Base-by-base conservation (phyloP, 805 yeast genomes). In the Kurtzmaniella fragi region DNA sequence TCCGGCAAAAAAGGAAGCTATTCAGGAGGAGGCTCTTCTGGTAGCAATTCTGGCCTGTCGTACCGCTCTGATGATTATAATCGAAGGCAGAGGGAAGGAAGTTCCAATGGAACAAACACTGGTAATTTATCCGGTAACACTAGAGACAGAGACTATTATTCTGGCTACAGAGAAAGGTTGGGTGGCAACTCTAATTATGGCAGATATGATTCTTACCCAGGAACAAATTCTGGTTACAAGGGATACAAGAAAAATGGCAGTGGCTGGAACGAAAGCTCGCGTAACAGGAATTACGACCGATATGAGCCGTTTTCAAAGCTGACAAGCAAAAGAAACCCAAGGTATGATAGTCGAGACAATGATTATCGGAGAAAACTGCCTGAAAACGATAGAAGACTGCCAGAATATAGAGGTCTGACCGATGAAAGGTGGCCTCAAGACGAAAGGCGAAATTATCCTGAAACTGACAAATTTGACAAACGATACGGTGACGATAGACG, bases 151-250 rank as follows among this genome's bases (percentile, higher is more conserved):
- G 42, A 35, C 20, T 40, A 40, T 23, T 43, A 42, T 27, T 41
- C 45, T 14, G 36, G 43, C 6, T 42, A 44, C 15, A 17, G 42
- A 17, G 30, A 29, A 12, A 17, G 23, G 25, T 12, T 29, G n/a
- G 37, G 37, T 3, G 30, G 37, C n/a, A 34, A 20, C 27, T 13
- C 28, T n/a, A 33, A 37, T 11, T 27, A 38, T 28, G 37, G 38
- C 9, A 41, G 38, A 27, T 45, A 52, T 28, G 56, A 54, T 27
- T 47, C 50, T 17, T 54, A 49, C 31, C 34, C 48, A 13, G 44
- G 49, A 17, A 42, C 42, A 31, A 44, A 42, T 5, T 14, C 27
- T 31, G 39, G 16, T 7, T 20, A 20, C 25, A 20, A 20, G 8
- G 25, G 25, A 8, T 20, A 20, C 25, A 20, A 20, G 25, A 20